Evolutionary conservation across 2,329 filamentous ascomycete genomes (phyloP), one percentile per base, ranked within the genome.

Genomic region (Alternaria ethzedia): DNA sequence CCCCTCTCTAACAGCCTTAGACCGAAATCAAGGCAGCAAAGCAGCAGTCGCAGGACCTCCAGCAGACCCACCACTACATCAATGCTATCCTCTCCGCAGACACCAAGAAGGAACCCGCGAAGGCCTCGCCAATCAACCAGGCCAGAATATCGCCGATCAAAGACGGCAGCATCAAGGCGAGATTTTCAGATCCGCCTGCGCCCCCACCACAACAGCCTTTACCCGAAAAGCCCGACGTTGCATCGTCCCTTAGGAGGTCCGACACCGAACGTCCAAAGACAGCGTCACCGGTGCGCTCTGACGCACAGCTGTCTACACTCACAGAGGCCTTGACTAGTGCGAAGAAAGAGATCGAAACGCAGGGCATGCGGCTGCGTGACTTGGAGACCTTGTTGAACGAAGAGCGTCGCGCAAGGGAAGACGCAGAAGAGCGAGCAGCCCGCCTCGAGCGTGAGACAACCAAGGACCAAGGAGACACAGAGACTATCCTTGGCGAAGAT

Each of bases 131-230:
- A 6, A 63, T 71, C 44, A 82, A 81, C 23, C 71, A 83, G 71
- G 79, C 83, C 68, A 79, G 74, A 64, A 72, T 82, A 64, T 80
- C 82, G 11, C 83, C 83, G 6, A 76, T 81, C 50, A 90, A 93
- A 69, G 94, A 97, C 74, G 66, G 73, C 44, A 73, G 68, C 46
- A 84, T 90, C 44, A 95, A 96, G 73, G 88, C 92, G 5, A 88
- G 94, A 56, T 98, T 97, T 78, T 96, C 93, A 1, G 94, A 97
- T 61, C 95, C 95, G 54, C 95, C 95, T 5, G 95, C 94, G 21
- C 95, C 95, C 8, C 95, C 95, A 25, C 95, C 95, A 26, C 94
- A 97, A 71, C 94, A 97, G 71, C 95, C 95, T 13, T 84, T 98
- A 6, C 95, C 95, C 1, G 94, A 97, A 77, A 97, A 97, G 78